A percentile compares a stretch with the other conserved stretches of the same genome.
These are phyloP conservation scores for Adansonia grandidieri DNA, from an alignment of 441 rosid genomes.

Conservation along the genomic window DNA sequence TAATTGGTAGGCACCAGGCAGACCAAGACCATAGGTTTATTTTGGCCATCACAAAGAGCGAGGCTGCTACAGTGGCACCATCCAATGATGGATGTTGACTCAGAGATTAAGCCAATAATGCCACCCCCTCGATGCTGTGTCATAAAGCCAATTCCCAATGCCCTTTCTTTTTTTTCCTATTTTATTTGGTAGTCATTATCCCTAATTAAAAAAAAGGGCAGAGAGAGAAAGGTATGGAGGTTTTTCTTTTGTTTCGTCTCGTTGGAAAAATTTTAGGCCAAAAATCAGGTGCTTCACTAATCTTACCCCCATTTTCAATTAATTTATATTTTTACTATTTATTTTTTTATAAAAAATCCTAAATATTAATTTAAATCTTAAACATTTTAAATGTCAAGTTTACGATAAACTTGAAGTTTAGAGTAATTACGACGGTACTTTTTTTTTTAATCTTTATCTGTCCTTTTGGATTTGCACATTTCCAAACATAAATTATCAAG, in stretches of 20 bases:
- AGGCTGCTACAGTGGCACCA: conserved; percentile 20
- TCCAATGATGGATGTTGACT: conserved; percentile 39
- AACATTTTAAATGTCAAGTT: no score
- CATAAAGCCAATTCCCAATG: no score
- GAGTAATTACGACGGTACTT: no score
- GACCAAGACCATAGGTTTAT: not conserved
- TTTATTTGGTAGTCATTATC: no score
- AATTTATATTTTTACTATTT: conserved; percentile 16
- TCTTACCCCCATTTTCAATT: conserved; percentile 27
- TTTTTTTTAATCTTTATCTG: no score
- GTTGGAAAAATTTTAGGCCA: not conserved
- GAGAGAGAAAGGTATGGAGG: no score
- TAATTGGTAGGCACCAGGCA: not conserved
- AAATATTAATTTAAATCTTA: no score
- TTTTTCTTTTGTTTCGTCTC: no score
- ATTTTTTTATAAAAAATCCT: no score
- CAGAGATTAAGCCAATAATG: conserved; percentile 25
- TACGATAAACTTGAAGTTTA: no score
- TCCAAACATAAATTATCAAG: not conserved
- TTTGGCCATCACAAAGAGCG: conserved; percentile 18
- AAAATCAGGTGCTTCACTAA: not conserved
- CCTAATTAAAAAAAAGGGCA: no score
- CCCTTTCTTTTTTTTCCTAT: no score
- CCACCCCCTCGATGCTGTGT: not conserved
- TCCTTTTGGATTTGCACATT: not conserved